Conservation (phyloP, 2,329 filamentous ascomycete genomes). For the Exophiala bonariae region DNA sequence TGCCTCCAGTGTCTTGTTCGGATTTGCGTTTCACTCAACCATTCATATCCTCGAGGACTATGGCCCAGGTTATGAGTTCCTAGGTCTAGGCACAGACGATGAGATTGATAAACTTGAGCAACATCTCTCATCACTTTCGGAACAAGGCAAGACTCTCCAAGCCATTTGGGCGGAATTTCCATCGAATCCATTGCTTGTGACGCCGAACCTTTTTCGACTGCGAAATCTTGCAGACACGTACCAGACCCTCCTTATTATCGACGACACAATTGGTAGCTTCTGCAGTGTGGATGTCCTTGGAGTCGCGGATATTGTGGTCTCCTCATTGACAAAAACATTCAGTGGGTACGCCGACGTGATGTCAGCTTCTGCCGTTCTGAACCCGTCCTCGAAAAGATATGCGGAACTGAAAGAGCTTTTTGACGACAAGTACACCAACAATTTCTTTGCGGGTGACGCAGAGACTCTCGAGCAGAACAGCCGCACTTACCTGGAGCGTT, state of each 20-base stretch:
- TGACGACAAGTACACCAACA: constrained; percentile 19
- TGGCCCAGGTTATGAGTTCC: constrained; percentile 46
- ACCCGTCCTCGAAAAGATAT: constrained; percentile 48
- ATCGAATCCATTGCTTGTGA: constrained; percentile 47
- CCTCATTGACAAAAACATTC: constrained; percentile 60
- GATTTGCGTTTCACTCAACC: constrained; percentile 54
- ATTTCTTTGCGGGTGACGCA: constrained; percentile 28
- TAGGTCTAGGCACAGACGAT: constrained; percentile 44
- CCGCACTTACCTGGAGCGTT: constrained; percentile 27
- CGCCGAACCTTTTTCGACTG: constrained; percentile 42
- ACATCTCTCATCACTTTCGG: constrained; percentile 46
- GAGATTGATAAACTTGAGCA: constrained; percentile 54
- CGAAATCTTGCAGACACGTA: constrained; percentile 42
- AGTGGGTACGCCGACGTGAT: constrained; percentile 58
- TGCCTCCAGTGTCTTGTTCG: constrained; percentile 46
- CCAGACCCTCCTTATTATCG: constrained; percentile 33
- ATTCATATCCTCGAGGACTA: constrained; percentile 50
- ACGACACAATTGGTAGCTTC: constrained; percentile 40
- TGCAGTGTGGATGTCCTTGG: constrained; percentile 47
- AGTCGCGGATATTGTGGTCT: constrained; percentile 52
- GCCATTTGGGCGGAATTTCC: constrained; percentile 48
- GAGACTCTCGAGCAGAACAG: constrained; percentile 27
- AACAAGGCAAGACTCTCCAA: constrained; percentile 39
- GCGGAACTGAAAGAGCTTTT: constrained; percentile 33
- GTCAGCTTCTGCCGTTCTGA: constrained; percentile 53